Percentiles rank a stretch among this genome's conserved stretches.
Conservation (phyloP, 352 stramenopile genomes). For the Phytophthora cryptogea region DNA sequence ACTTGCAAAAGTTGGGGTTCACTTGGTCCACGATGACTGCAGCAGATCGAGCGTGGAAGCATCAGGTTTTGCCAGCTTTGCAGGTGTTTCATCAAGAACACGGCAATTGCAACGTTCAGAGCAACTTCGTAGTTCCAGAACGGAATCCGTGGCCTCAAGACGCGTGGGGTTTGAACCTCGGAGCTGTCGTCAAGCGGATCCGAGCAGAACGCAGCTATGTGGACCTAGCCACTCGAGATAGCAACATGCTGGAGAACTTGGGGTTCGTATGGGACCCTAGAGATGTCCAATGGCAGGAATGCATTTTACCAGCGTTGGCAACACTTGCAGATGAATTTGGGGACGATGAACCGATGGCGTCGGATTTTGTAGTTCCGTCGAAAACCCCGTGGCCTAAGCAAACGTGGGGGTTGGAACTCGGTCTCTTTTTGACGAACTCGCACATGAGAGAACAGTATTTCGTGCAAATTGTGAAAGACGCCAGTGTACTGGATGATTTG, state of each 20-base stretch:
- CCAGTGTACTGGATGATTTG: constrained; percentile 15
- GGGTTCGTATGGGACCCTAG: constrained; percentile 24
- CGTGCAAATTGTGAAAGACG: constrained; percentile 29
- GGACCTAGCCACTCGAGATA: constrained; percentile 17
- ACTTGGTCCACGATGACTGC: constrained; percentile 27
- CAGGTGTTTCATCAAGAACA: constrained; percentile 20
- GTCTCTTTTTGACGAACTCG: constrained; percentile 25
- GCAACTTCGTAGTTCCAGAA: constrained; percentile 25
- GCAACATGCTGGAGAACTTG: constrained; percentile 14
- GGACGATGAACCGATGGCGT: constrained; percentile 15
- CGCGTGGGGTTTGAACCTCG: constrained; percentile 29
- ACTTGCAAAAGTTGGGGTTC: constrained; percentile 23
- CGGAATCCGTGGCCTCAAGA: constrained; percentile 22
- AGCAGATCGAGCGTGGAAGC: constrained; percentile 27
- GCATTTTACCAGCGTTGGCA: constrained; percentile 32
- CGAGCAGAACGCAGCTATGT: constrained; percentile 21
- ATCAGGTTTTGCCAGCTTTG: constrained; percentile 31
- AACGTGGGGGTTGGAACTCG: constrained; percentile 32
- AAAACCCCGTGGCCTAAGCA: constrained; percentile 25
- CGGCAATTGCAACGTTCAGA: constrained; percentile 27
- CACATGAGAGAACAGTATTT: constrained; percentile 35
- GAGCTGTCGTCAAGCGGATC: constrained; percentile 28
- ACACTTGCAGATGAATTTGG: constrained; percentile 33
- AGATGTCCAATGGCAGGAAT: constrained; percentile 34
- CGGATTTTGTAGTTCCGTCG: constrained; percentile 29